These are phyloP conservation scores for Kodamaea sp. DNA, from an alignment of 1,139 yeast genomes.

Conservation along the genomic window DNA sequence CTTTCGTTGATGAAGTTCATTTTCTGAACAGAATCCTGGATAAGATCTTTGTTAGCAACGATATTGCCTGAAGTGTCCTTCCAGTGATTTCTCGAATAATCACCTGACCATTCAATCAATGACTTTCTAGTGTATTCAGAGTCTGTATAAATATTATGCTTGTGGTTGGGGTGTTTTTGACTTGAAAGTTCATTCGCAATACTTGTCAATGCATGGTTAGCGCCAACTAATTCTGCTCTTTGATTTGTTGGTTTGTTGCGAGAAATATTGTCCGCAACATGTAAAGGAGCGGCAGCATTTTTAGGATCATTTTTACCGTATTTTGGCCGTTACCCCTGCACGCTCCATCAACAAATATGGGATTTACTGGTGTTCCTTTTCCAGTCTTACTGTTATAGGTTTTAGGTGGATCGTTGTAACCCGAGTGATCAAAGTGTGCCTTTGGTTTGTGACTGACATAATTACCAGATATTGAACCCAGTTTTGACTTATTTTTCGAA, in stretches of 20 bases:
- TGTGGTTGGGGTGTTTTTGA: constrained; percentile 6
- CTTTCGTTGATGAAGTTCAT: constrained; percentile 25
- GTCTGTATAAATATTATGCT: constrained; percentile 48
- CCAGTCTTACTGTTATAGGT: neutral
- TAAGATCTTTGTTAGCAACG: constrained; percentile 52
- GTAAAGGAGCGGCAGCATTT: constrained; percentile 51
- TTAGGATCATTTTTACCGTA: constrained; percentile 55
- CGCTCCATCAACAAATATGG: constrained; percentile 67
- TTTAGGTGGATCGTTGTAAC: constrained; percentile 1
- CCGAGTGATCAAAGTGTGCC: neutral
- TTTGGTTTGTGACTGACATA: neutral
- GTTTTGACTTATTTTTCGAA: too few relatives aligned
- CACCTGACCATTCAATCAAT: constrained; percentile 46
- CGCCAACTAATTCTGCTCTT: constrained; percentile 74
- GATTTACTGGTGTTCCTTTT: too few relatives aligned
- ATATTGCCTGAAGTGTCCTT: constrained; percentile 36
- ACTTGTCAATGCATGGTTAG: constrained; percentile 49
- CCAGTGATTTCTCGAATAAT: constrained; percentile 58
- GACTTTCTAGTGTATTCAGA: constrained; percentile 53
- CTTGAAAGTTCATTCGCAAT: constrained; percentile 24
- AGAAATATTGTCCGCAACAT: constrained; percentile 21
- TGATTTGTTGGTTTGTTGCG: constrained; percentile 61
- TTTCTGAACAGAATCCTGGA: constrained; percentile 27
- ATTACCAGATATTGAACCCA: too few relatives aligned
- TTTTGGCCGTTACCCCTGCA: constrained; percentile 49